A percentile compares a stretch with the other conserved stretches of the same genome.
These are phyloP conservation scores for Alternaria metachromatica DNA, from an alignment of 2,329 filamentous ascomycete genomes.

Conservation along the genomic window DNA sequence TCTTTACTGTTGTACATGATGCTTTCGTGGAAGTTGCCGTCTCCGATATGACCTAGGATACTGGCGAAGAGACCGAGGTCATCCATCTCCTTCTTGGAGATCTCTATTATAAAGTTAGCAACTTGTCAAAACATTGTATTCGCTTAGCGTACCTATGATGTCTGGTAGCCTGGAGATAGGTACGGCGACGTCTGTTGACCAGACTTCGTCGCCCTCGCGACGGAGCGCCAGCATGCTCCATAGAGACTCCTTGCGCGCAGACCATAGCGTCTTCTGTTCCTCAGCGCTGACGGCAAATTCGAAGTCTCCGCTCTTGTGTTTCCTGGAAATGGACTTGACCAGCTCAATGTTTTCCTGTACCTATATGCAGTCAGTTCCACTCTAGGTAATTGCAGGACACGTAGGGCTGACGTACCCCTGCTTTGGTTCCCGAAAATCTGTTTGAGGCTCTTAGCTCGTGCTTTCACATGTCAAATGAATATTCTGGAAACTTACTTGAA, in stretches of 20 bases:
- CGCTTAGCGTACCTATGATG: slow-evolving; percentile 60
- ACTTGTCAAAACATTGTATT: not conserved
- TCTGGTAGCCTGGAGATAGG: slow-evolving; percentile 67
- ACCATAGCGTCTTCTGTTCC: slow-evolving; percentile 65
- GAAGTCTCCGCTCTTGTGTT: slow-evolving; percentile 63
- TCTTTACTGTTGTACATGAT: slow-evolving; percentile 84
- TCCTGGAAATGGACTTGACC: slow-evolving; percentile 71
- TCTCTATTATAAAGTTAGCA: slow-evolving; percentile 64
- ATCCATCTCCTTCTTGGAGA: slow-evolving; percentile 89
- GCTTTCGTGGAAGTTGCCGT: slow-evolving; percentile 93
- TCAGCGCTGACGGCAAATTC: slow-evolving; percentile 62
- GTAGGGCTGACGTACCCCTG: slow-evolving; percentile 54
- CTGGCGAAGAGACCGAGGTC: slow-evolving; percentile 85
- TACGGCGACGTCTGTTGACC: slow-evolving; percentile 68
- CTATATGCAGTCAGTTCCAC: slow-evolving; percentile 41
- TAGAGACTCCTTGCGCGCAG: slow-evolving; percentile 65
- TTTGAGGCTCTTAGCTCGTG: slow-evolving; percentile 29
- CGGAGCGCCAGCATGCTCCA: slow-evolving; percentile 67
- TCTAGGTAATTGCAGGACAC: slow-evolving; percentile 22
- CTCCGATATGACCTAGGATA: slow-evolving; percentile 87
- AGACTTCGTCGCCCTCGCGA: slow-evolving; percentile 63
- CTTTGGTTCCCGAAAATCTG: slow-evolving; percentile 75
- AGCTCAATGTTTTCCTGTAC: slow-evolving; percentile 77
- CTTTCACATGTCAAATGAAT: slow-evolving; percentile 2
- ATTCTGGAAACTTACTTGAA: slow-evolving; percentile 66